Evolutionary conservation across 2,329 filamentous ascomycete species (phyloP).

Genomic region (Nigrograna mackinnonii): DNA sequence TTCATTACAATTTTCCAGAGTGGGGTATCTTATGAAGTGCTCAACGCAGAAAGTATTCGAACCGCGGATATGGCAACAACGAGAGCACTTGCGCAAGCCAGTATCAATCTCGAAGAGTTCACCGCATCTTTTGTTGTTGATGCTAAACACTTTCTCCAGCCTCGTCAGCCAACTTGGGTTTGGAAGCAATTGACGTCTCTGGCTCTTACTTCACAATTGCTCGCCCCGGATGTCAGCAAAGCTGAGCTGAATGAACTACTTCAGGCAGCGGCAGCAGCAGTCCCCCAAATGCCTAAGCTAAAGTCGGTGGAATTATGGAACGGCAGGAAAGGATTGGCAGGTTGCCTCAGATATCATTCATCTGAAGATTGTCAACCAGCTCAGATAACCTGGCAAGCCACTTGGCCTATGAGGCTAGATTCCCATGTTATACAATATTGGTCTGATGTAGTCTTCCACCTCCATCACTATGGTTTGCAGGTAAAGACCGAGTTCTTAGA

Average conservation of each 20-base stretch:
- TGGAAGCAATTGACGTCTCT: slow-evolving; percentile 2
- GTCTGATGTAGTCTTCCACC: not conserved
- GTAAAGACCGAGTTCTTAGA: not conserved
- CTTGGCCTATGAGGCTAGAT: slow-evolving; percentile 5
- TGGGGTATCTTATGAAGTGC: slow-evolving; percentile 3
- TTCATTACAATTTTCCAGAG: no score
- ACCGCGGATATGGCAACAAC: not conserved
- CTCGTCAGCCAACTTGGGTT: slow-evolving; percentile 3
- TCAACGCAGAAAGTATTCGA: no score
- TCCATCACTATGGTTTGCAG: not conserved
- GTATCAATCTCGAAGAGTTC: slow-evolving; percentile 5
- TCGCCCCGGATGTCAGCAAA: not conserved
- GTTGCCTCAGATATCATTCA: slow-evolving; percentile 5
- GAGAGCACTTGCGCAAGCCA: slow-evolving; percentile 2
- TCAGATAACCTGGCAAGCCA: slow-evolving; percentile 5
- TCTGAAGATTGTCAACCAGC: not conserved
- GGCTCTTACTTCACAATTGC: slow-evolving; percentile 4
- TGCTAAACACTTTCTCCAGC: slow-evolving; percentile 1
- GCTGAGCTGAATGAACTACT: slow-evolving; percentile 1
- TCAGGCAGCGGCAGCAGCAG: slow-evolving; percentile 2
- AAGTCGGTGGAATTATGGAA: slow-evolving; percentile 9
- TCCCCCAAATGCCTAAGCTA: slow-evolving; percentile 6
- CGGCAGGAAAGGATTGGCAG: slow-evolving; percentile 4
- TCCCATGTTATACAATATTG: not conserved
- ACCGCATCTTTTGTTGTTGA: slow-evolving; percentile 8